Conservation (phyloP, 352 stramenopile genomes). For the Globisporangium heterothallicum region DNA sequence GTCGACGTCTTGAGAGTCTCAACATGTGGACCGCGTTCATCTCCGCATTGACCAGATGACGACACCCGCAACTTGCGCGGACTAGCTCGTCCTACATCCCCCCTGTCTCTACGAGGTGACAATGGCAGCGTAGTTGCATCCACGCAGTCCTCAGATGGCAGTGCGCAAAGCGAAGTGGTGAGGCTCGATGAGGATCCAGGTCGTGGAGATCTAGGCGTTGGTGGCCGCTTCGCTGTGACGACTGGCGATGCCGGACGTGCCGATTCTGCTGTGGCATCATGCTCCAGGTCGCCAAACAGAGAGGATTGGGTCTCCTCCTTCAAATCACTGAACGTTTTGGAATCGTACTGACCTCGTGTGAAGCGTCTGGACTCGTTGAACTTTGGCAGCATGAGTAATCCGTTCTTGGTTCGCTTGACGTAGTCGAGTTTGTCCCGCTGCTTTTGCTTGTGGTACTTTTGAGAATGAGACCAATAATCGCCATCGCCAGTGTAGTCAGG, state of each 20-base stretch:
- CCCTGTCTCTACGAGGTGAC: neutral
- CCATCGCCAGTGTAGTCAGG: conserved; percentile 77
- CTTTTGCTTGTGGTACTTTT: conserved; percentile 47
- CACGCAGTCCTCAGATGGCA: neutral
- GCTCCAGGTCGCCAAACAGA: neutral
- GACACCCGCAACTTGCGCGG: conserved; percentile 22
- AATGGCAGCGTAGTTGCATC: neutral
- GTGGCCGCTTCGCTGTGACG: conserved; percentile 6
- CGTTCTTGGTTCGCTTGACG: conserved; percentile 58
- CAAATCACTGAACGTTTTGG: conserved; percentile 38
- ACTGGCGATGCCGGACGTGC: neutral
- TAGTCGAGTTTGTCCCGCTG: conserved; percentile 49
- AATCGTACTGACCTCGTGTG: conserved; percentile 38
- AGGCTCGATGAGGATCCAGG: neutral
- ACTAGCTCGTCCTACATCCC: conserved; percentile 13
- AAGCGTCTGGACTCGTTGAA: conserved; percentile 54
- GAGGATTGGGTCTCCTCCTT: conserved; percentile 14
- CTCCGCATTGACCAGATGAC: conserved; percentile 1
- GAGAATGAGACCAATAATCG: conserved; percentile 68
- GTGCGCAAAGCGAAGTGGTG: neutral
- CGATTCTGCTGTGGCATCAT: conserved; percentile 6
- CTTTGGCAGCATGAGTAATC: conserved; percentile 50
- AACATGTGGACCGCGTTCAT: conserved; percentile 1
- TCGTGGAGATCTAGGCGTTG: conserved; percentile 19
- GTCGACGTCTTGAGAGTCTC: conserved; percentile 5